Evolutionary conservation across 192 early-diverging fungal species (phyloP).

Genomic region (Coemansia sp.): DNA sequence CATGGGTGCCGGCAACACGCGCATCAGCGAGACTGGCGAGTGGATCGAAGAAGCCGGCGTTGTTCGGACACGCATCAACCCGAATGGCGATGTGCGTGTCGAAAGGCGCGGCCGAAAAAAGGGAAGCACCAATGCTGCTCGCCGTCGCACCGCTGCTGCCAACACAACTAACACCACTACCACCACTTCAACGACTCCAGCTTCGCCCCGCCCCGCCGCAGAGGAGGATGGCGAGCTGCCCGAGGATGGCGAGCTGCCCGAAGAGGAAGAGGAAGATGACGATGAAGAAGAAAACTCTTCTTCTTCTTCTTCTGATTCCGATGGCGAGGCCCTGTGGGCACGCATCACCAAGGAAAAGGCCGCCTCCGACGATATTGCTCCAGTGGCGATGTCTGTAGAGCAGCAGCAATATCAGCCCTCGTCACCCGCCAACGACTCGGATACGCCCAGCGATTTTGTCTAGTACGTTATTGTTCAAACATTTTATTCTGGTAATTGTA

Average conservation of each 20-base stretch:
- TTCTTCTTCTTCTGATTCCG: constrained; percentile 24
- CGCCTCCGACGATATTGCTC: constrained; percentile 21
- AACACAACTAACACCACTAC: neutral
- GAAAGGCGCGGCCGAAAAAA: constrained; percentile 53
- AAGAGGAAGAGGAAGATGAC: neutral
- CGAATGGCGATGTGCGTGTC: constrained; percentile 34
- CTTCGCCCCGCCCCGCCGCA: neutral
- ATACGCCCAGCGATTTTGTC: neutral
- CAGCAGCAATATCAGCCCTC: neutral
- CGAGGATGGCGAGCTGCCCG: constrained; percentile 11
- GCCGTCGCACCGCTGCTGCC: neutral
- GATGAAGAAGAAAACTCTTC: constrained; percentile 11
- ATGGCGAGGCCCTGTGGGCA: constrained; percentile 44
- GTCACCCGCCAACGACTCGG: neutral
- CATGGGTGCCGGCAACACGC: constrained; percentile 29
- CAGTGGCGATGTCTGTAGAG: constrained; percentile 12
- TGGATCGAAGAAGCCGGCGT: constrained; percentile 40
- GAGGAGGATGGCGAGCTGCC: constrained; percentile 16
- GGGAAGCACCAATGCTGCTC: constrained; percentile 36
- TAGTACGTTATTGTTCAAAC: neutral
- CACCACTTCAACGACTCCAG: neutral
- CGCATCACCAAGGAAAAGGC: constrained; percentile 32
- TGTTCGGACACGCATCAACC: constrained; percentile 30
- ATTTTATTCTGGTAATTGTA: neutral
- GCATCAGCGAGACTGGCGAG: constrained; percentile 22